Evolutionary conservation across 371 early-diverging fungal genomes (phyloP).

Genomic region (Apophysomyces ossiformis): DNA sequence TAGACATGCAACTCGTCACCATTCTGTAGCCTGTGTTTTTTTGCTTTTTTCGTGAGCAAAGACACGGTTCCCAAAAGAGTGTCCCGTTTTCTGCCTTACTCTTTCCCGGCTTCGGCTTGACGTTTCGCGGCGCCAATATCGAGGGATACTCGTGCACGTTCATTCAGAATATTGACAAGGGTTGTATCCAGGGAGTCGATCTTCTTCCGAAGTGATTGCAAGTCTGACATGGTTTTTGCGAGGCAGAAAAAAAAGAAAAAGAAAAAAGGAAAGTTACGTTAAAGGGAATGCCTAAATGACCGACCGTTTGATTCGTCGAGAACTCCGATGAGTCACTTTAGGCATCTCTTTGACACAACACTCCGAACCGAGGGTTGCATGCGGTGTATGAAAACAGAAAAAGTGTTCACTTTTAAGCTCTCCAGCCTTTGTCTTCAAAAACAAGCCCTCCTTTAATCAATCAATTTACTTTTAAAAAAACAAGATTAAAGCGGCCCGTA

Average conservation of each 20-base stretch:
- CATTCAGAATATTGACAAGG: conserved; percentile 80
- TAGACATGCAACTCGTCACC: conserved; percentile 59
- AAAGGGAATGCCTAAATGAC: neutral
- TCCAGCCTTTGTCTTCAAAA: too few species aligned
- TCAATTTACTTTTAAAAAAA: too few species aligned
- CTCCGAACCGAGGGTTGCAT: too few species aligned
- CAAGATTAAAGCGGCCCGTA: too few species aligned
- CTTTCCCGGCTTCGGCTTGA: conserved; percentile 24
- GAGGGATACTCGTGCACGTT: conserved; percentile 86
- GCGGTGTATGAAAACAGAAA: too few species aligned
- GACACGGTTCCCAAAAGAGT: neutral
- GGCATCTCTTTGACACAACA: too few species aligned
- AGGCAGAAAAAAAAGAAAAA: too few species aligned
- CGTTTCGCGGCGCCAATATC: conserved; percentile 83
- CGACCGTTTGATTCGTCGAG: neutral
- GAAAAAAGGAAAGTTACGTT: too few species aligned
- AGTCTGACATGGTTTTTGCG: conserved; percentile 39
- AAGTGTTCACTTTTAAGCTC: too few species aligned
- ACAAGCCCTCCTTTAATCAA: too few species aligned
- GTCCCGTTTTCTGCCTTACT: conserved; percentile 16
- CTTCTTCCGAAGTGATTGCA: conserved; percentile 59
- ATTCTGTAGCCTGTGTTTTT: conserved; percentile 21
- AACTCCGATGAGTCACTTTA: neutral
- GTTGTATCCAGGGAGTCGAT: conserved; percentile 83
- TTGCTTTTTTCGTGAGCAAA: conserved; percentile 18